Conservation (phyloP, 2,329 filamentous ascomycete genomes). For the Talaromyces islandicus region DNA sequence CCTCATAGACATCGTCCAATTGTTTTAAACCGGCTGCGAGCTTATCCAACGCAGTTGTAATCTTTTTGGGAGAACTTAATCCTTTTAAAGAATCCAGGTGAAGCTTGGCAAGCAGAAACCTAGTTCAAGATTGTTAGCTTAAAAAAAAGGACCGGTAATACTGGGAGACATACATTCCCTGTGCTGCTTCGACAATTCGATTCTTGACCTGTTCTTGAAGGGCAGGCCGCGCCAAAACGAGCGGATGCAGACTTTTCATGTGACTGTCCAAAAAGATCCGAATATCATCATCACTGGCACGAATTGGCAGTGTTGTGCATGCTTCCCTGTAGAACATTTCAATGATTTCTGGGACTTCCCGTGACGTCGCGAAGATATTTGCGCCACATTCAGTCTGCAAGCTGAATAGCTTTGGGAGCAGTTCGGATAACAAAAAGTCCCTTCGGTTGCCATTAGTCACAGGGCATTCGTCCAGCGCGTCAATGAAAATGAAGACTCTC, state of each 20-base stretch:
- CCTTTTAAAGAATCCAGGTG: neutral
- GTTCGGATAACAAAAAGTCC: neutral
- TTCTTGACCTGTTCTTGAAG: neutral
- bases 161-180: conserved; percentile 1
- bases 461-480: conserved; percentile 5
- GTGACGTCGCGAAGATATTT: conserved; percentile 5
- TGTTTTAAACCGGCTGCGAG: conserved; percentile 25
- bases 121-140: neutral
- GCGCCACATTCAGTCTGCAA: neutral
- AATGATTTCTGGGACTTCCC: conserved; percentile 4
- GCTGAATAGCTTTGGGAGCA: neutral
- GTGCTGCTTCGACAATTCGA: neutral
- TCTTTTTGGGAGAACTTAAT: neutral
- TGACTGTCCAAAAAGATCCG: neutral
- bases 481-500: neutral
- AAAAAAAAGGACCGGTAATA: neutral
- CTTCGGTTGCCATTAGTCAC: neutral
- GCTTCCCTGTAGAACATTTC: neutral
- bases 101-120: neutral
- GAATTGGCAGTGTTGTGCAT: neutral
- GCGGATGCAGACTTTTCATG: neutral
- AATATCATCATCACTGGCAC: conserved; percentile 2
- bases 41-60: conserved; percentile 15
- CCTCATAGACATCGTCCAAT: conserved; percentile 37
- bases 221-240: neutral